Conservation (phyloP, 2,329 filamentous ascomycete genomes). For the Lachnellula occidentalis region DNA sequence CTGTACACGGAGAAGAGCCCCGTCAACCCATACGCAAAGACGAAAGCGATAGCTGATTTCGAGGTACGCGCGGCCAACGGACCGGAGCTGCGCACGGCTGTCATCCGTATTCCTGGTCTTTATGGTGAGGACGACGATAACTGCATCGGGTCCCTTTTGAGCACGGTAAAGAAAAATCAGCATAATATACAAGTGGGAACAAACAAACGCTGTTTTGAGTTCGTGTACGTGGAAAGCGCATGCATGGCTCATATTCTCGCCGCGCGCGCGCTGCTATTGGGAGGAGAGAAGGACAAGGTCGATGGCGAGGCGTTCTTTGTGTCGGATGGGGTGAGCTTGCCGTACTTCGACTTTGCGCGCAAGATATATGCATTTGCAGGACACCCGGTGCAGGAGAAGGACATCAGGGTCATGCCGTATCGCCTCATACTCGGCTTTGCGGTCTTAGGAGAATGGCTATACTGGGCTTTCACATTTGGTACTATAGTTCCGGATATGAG, state of each 20-base stretch:
- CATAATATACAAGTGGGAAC: constrained; percentile 45
- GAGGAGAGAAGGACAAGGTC: not conserved
- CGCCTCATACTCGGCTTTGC: not conserved
- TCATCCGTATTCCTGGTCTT: constrained; percentile 28
- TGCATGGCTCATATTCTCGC: constrained; percentile 46
- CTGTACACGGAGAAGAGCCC: constrained; percentile 22
- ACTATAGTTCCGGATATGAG: constrained; percentile 1
- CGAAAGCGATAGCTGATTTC: constrained; percentile 32
- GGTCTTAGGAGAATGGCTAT: constrained; percentile 3
- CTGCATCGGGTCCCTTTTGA: not conserved
- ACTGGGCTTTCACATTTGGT: constrained; percentile 7
- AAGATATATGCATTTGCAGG: constrained; percentile 12
- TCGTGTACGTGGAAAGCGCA: constrained; percentile 47
- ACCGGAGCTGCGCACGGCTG: not conserved
- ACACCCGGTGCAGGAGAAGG: constrained; percentile 1
- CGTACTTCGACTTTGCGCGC: constrained; percentile 29
- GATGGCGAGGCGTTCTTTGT: constrained; percentile 34
- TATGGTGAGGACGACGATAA: constrained; percentile 30
- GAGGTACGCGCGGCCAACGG: constrained; percentile 32
- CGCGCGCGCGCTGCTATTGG: constrained; percentile 19
- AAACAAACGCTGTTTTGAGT: constrained; percentile 48
- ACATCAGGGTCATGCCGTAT: constrained; percentile 3
- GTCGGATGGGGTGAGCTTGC: constrained; percentile 30
- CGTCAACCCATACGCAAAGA: constrained; percentile 23
- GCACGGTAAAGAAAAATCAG: constrained; percentile 32